phyloP scores from a whole-genome alignment of 2,329 filamentous ascomycete species.

The Fusarium domesticum region DNA sequence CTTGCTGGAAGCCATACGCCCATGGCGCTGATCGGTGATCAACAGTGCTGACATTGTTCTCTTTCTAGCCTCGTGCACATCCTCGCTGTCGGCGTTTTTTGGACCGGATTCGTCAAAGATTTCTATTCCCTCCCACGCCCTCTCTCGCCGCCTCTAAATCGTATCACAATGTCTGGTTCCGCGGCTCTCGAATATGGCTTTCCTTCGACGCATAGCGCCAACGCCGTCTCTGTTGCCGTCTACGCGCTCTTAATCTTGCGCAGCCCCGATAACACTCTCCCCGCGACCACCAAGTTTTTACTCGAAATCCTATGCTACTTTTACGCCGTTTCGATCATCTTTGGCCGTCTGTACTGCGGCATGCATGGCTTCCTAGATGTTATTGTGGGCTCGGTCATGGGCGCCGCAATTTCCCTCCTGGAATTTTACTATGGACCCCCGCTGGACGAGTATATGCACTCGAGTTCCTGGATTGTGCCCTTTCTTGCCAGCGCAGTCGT shows the following conservation, averaged over 20 bases:
- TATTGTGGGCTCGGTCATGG: conserved; percentile 72
- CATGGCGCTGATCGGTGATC: background rate
- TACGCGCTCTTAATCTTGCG: conserved; percentile 74
- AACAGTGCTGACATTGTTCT: conserved; percentile 19
- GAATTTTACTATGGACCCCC: conserved; percentile 59
- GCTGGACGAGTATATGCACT: conserved; percentile 70
- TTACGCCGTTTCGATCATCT: conserved; percentile 83
- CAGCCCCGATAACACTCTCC: conserved; percentile 60
- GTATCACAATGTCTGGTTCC: conserved; percentile 97
- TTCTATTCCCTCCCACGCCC: conserved; percentile 88
- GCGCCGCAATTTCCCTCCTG: conserved; percentile 59
- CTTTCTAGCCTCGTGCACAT: conserved; percentile 64
- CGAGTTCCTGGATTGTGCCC: conserved; percentile 62
- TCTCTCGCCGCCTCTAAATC: conserved; percentile 83
- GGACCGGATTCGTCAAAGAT: conserved; percentile 92
- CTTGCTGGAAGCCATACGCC: background rate
- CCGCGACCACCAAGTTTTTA: conserved; percentile 54
- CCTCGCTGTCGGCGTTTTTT: conserved; percentile 74
- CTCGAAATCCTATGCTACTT: conserved; percentile 73
- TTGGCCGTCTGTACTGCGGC: conserved; percentile 92
- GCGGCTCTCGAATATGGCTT: conserved; percentile 96
- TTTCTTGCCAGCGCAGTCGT: conserved; percentile 63
- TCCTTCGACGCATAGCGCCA: conserved; percentile 94
- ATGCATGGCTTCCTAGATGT: conserved; percentile 99
- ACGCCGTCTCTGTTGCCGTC: conserved; percentile 89